phyloP scores from a whole-genome alignment of 176 grass and related monocot genomes.

The Saccharum officinarum region DNA sequence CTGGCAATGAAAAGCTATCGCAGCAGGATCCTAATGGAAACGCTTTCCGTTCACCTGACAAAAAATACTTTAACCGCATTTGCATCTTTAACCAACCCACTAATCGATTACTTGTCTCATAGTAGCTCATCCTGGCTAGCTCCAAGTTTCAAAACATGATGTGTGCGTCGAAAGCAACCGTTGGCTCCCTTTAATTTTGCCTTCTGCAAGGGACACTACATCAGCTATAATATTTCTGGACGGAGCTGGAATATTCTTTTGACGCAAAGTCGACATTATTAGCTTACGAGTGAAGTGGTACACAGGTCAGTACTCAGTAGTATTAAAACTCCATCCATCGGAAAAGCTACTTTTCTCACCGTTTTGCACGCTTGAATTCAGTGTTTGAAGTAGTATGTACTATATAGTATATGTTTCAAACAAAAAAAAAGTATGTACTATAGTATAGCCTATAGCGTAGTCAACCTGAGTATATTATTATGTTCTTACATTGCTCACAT shows the following conservation, averaged over 20 bases:
- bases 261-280: not conserved
- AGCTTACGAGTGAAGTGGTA: slow-evolving; percentile 31
- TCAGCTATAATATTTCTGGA: not conserved
- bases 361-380: slow-evolving; percentile 27
- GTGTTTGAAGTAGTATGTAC: not conserved
- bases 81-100: slow-evolving; percentile 59
- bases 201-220: slow-evolving; percentile 28
- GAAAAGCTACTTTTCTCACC: not conserved
- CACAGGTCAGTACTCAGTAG: not conserved
- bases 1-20: slow-evolving; percentile 19
- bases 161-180: slow-evolving; percentile 37
- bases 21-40: slow-evolving; percentile 34
- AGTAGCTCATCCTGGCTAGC: not conserved
- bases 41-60: slow-evolving; percentile 38
- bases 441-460: no score
- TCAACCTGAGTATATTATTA: no score
- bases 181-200: not conserved
- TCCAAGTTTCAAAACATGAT: slow-evolving; percentile 49
- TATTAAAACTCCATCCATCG: not conserved
- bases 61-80: slow-evolving; percentile 7
- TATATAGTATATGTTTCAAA: no score
- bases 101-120: slow-evolving; percentile 12
- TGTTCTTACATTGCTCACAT: no score
- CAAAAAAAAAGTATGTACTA: no score
- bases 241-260: not conserved